A percentile compares a stretch with the other conserved stretches of the same genome.
Evolutionary conservation across 2,329 filamentous ascomycete species (phyloP).

Genomic region (Aspergillus melleus): DNA sequence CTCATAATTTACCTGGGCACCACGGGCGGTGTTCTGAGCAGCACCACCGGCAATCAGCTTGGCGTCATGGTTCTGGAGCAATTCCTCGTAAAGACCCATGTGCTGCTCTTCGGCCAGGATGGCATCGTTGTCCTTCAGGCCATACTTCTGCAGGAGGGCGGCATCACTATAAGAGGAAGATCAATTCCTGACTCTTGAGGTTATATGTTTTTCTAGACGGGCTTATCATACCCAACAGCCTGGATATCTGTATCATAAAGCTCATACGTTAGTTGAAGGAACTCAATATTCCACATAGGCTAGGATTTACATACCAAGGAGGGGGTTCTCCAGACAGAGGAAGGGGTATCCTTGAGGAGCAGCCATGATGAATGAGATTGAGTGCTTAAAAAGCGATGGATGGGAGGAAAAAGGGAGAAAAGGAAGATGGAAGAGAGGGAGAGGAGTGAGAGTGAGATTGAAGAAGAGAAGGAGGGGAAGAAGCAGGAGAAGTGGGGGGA

Average conservation of each 20-base stretch:
- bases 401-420: conserved; percentile 7
- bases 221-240: conserved; percentile 61
- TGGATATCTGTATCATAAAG: conserved; percentile 71
- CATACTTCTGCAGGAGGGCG: conserved; percentile 86
- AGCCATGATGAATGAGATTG: conserved; percentile 59
- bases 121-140: conserved; percentile 91
- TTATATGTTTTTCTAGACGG: not conserved
- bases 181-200: not conserved
- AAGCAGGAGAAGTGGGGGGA: not conserved
- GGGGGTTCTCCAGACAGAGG: conserved; percentile 93
- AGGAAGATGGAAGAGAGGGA: not conserved
- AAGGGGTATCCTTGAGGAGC: conserved; percentile 78
- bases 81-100: conserved; percentile 82
- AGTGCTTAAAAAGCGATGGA: conserved; percentile 9
- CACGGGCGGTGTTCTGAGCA: conserved; percentile 95
- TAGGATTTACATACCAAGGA: conserved; percentile 66
- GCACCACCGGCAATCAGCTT: conserved; percentile 95
- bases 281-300: not conserved
- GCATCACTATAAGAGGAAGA: conserved; percentile 61
- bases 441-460: conserved; percentile 11
- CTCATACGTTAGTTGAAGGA: not conserved
- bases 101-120: conserved; percentile 95
- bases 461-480: conserved; percentile 7
- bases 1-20: conserved; percentile 64
- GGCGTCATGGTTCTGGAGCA: conserved; percentile 81